phyloP scores from a whole-genome alignment of 306 rosid genomes.

The Corylus avellana region DNA sequence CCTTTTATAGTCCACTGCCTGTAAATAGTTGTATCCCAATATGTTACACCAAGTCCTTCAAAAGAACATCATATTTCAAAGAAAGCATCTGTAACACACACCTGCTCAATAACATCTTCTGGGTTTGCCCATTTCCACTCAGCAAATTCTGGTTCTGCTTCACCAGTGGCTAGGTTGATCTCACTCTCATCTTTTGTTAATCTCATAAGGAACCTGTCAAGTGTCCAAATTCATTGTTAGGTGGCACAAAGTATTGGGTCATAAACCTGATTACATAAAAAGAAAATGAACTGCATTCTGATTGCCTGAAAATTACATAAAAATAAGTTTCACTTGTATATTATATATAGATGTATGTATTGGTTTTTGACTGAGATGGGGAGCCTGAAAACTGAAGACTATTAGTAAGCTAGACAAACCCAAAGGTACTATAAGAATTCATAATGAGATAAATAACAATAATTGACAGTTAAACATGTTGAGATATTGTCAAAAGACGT shows the following conservation, averaged over 20 bases:
- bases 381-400: conserved; percentile 5
- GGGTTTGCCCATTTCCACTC: conserved; percentile 99
- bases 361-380: not conserved
- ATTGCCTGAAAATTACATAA: not conserved
- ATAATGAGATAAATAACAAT: not conserved
- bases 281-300: not conserved
- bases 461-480: not conserved
- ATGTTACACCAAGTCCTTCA: conserved; percentile 13
- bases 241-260: conserved; percentile 5
- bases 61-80: conserved; percentile 4
- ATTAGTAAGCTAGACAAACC: conserved; percentile 12
- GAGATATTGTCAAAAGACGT: not conserved
- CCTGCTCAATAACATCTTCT: conserved; percentile 91
- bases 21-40: conserved; percentile 33
- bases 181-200: conserved; percentile 71
- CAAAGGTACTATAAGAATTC: not conserved
- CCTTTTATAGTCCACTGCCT: conserved; percentile 99
- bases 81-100: conserved; percentile 19
- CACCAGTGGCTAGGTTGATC: conserved; percentile 79
- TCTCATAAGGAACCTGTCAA: conserved; percentile 83
- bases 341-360: not conserved
- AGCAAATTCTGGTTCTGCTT: conserved; percentile 88
- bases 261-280: not conserved
- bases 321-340: not conserved
- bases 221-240: conserved; percentile 25